Conservation (phyloP, 176 grass and related monocot species). For the Carex pumila region DNA sequence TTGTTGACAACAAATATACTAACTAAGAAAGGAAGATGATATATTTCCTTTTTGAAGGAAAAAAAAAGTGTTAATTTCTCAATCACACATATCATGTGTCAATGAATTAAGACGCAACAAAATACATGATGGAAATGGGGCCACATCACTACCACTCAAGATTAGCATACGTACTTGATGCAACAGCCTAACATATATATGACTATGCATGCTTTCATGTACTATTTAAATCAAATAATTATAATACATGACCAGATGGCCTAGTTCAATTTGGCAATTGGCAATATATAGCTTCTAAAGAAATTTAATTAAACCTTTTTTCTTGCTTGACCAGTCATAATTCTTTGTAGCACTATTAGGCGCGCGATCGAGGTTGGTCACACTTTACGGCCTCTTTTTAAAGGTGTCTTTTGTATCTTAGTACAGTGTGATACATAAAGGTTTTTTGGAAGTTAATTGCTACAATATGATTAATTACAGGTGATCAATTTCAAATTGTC, state of each 20-base stretch:
- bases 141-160: not conserved
- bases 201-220: not conserved
- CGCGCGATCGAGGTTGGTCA: not conserved
- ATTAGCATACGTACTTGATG: not conserved
- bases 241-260: conserved; percentile 10
- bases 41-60: not conserved
- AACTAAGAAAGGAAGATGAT: not conserved
- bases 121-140: conserved; percentile 7
- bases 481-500: conserved; percentile 11
- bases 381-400: conserved; percentile 3
- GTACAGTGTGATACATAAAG: not conserved
- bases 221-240: not conserved
- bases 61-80: not conserved
- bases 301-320: not conserved
- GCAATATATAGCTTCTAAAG: conserved; percentile 7
- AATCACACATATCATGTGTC: not conserved
- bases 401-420: not conserved
- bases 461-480: not conserved
- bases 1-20: not conserved
- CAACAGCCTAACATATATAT: not conserved
- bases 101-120: not conserved
- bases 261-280: conserved; percentile 10
- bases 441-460: not conserved
- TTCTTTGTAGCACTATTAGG: not conserved
- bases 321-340: not conserved